Conservation (phyloP, 176 grass and related monocot genomes). For the Cenchrus americanus region DNA sequence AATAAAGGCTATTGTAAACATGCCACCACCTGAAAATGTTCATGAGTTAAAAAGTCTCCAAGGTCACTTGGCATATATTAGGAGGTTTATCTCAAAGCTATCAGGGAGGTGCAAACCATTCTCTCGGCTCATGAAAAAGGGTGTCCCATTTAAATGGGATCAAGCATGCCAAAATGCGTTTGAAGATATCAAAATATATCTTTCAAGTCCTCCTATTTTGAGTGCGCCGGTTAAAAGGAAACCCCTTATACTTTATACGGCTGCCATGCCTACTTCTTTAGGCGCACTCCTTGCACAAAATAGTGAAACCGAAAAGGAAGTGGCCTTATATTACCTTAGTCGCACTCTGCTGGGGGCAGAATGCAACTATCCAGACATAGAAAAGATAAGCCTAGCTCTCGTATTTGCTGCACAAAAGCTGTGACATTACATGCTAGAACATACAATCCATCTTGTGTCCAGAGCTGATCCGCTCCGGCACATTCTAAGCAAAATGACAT, state of each 20-base stretch:
- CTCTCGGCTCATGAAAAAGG: not conserved
- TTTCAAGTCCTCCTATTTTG: not conserved
- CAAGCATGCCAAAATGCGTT: constrained; percentile 31
- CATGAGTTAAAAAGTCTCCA: not conserved
- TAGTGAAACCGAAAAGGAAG: not conserved
- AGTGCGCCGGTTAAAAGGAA: not conserved
- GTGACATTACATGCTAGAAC: not conserved
- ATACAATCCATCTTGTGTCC: not conserved
- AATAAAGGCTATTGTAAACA: not conserved
- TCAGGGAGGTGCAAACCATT: not conserved
- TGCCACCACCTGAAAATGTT: not conserved
- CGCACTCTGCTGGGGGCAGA: not conserved
- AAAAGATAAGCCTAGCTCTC: not conserved
- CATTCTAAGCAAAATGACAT: not conserved
- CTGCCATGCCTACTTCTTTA: not conserved
- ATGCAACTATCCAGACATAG: constrained; percentile 4
- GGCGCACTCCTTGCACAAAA: not conserved
- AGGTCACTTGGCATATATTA: constrained; percentile 1
- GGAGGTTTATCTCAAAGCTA: not conserved
- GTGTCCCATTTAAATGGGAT: not conserved
- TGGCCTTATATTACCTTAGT: not conserved
- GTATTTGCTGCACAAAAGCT: constrained; percentile 6
- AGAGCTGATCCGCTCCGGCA: not conserved
- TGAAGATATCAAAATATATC: not conserved
- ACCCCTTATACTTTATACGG: not conserved